Evolutionary conservation across 2,329 filamentous ascomycete genomes (phyloP), one percentile per base, ranked within the genome.

Genomic region (Cryphonectria naterciae): DNA sequence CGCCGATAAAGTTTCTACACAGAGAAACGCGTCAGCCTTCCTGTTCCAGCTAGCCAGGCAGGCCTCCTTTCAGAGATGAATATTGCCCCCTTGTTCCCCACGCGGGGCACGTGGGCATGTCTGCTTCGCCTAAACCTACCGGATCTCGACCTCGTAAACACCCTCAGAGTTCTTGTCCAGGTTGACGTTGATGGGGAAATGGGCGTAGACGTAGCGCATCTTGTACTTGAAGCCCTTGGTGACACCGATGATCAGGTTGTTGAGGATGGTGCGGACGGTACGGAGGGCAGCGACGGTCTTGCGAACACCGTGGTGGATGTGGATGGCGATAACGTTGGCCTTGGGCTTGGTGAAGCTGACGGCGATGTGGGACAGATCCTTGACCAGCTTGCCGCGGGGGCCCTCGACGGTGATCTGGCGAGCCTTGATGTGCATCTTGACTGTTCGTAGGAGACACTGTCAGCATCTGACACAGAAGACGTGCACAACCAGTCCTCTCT

Each of bases 121-220:
- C 10, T 37, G 6, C 22, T 65, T 56, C 35, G 15, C 43, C 39
- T 67, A 22, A 65, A 84, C 91, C 80, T 91, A 95, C 92, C 96
- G 92, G 89, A 99, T 98, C 92, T 99, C 96, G 82, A 99, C 93
- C 86, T 97, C 93, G 83, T 82, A 92, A 79, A 91, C 86, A 78
- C 91, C 95, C 88, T 98, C 96, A 81, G 85, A 84, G 90, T 95
- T 95, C 92, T 98, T 95, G 81, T 97, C 94, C 78, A 99, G 86
- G 90, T 98, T 98, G 88, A 99, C 95, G 91, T 99, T 99, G 94
- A 99, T 99, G 86, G 96, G 96, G 84, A 99, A 99, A 92, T 99
- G 96, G 84, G 96, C 96, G 85, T 99, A 99, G 86, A 99, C 96
- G 89, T 99, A 99, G 82, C 97, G 94, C 95, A 99, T 98, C 93